Percentiles rank a stretch among this genome's conserved stretches.
These are phyloP conservation scores for Mortierella sp. DNA, from an alignment of 371 early-diverging fungal species.

Conservation along the genomic window DNA sequence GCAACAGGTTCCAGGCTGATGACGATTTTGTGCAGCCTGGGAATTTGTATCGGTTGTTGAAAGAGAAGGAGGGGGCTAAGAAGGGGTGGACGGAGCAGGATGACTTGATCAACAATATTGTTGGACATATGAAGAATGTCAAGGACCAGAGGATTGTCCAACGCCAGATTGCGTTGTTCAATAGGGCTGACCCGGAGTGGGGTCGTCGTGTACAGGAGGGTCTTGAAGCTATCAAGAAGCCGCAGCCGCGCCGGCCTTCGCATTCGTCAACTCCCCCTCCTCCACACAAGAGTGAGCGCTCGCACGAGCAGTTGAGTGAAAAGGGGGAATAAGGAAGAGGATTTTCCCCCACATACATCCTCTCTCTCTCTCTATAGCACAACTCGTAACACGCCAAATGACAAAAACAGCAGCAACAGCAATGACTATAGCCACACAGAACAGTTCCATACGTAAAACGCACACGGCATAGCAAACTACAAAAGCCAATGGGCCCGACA, in stretches of 20 bases:
- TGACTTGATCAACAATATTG: conserved; percentile 64
- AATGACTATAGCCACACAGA: no score
- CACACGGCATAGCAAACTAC: no score
- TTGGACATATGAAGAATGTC: conserved; percentile 61
- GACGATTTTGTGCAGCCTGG: conserved; percentile 72
- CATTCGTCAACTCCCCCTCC: not conserved
- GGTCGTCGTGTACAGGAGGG: conserved; percentile 69
- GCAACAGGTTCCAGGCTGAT: conserved; percentile 53
- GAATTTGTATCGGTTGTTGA: conserved; percentile 64
- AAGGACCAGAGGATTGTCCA: conserved; percentile 65
- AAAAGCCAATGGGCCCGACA: no score
- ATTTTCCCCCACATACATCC: no score
- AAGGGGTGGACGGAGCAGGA: conserved; percentile 44
- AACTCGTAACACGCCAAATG: no score
- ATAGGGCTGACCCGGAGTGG: conserved; percentile 70
- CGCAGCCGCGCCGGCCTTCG: not conserved
- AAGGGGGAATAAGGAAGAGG: not conserved
- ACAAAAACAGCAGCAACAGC: no score
- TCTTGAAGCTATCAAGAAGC: conserved; percentile 45
- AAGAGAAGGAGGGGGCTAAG: conserved; percentile 33
- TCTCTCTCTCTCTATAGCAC: no score
- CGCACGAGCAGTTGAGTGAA: no score
- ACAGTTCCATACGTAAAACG: no score
- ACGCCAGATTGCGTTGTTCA: conserved; percentile 70
- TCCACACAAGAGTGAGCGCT: not conserved